Percentiles rank a stretch among this genome's conserved stretches.
These are phyloP conservation scores for Hanseniaspora mollemarum DNA, from an alignment of 805 yeast genomes.

Conservation along the genomic window DNA sequence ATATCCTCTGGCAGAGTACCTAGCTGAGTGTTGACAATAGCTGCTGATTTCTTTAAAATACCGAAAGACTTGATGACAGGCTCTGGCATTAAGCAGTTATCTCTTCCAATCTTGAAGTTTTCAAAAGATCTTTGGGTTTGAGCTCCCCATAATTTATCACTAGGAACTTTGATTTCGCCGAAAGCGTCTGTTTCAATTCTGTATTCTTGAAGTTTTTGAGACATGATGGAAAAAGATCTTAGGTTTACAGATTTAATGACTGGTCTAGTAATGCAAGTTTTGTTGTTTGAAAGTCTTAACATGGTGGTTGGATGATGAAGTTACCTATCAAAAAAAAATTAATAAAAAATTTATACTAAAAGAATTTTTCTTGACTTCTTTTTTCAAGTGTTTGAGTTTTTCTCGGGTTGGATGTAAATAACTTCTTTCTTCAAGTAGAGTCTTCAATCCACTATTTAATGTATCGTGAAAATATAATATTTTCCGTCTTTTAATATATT, in stretches of 20 bases:
- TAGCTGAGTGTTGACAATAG: constrained; percentile 70
- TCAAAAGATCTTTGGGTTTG: constrained; percentile 89
- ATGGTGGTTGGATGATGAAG: neutral
- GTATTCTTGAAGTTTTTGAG: constrained; percentile 18
- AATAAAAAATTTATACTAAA: neutral
- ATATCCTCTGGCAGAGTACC: constrained; percentile 78
- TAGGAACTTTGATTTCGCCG: constrained; percentile 87
- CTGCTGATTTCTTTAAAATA: constrained; percentile 85
- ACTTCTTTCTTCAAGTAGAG: too few relatives aligned
- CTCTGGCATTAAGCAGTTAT: constrained; percentile 78
- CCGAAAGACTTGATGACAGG: constrained; percentile 91
- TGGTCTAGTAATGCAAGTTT: neutral
- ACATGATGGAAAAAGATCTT: constrained; percentile 12
- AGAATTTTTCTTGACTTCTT: neutral
- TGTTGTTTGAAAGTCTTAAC: constrained; percentile 5
- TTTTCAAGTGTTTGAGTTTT: too few relatives aligned
- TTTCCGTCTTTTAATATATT: too few relatives aligned
- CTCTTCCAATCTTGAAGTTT: constrained; percentile 94
- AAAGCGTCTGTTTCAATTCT: constrained; percentile 90
- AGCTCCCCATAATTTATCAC: constrained; percentile 91
- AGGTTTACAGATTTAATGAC: neutral
- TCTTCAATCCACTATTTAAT: too few relatives aligned
- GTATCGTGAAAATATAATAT: too few relatives aligned
- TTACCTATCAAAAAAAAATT: too few relatives aligned
- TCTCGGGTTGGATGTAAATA: too few relatives aligned